A percentile compares a stretch with the other conserved stretches of the same genome.
These are phyloP conservation scores for Leishmania major DNA, from an alignment of 208 protist genomes.

Conservation along the genomic window DNA sequence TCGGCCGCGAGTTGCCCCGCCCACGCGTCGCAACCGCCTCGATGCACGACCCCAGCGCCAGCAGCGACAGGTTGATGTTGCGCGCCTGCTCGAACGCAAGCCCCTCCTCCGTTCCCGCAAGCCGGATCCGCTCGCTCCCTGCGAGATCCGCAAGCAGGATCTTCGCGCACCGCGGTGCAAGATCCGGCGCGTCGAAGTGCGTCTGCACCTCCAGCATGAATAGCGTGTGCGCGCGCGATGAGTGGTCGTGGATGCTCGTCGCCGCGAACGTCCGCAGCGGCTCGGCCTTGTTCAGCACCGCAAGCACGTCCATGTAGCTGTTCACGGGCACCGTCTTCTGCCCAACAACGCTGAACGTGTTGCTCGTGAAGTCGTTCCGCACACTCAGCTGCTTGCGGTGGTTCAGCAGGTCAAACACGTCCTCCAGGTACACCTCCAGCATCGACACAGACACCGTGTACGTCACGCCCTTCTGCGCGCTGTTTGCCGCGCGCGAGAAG, in stretches of 20 bases:
- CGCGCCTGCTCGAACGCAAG: conserved; percentile 86
- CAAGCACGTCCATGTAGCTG: conserved; percentile 31
- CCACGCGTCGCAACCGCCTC: conserved; percentile 50
- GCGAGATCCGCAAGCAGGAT: conserved; percentile 94
- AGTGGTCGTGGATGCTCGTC: conserved; percentile 52
- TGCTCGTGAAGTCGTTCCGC: conserved; percentile 82
- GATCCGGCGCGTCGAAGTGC: conserved; percentile 67
- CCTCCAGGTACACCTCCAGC: conserved; percentile 93
- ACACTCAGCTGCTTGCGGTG: conserved; percentile 80
- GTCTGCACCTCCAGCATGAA: conserved; percentile 70
- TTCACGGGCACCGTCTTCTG: conserved; percentile 18
- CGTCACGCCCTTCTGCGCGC: conserved; percentile 89
- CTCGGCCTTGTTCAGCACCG: conserved; percentile 56
- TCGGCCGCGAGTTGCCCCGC: conserved; percentile 62
- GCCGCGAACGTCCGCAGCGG: conserved; percentile 45
- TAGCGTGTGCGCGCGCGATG: conserved; percentile 69
- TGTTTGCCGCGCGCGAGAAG: conserved; percentile 62
- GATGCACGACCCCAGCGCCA: conserved; percentile 76
- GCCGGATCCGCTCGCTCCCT: conserved; percentile 90
- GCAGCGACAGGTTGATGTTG: conserved; percentile 92
- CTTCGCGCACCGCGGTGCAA: conserved; percentile 55
- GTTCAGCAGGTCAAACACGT: conserved; percentile 76
- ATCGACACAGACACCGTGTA: conserved; percentile 62
- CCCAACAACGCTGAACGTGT: conserved; percentile 84
- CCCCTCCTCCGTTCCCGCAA: conserved; percentile 84